Base-by-base conservation (phyloP, 2,329 filamentous ascomycete genomes). In the Leptographium galeiforme region DNA sequence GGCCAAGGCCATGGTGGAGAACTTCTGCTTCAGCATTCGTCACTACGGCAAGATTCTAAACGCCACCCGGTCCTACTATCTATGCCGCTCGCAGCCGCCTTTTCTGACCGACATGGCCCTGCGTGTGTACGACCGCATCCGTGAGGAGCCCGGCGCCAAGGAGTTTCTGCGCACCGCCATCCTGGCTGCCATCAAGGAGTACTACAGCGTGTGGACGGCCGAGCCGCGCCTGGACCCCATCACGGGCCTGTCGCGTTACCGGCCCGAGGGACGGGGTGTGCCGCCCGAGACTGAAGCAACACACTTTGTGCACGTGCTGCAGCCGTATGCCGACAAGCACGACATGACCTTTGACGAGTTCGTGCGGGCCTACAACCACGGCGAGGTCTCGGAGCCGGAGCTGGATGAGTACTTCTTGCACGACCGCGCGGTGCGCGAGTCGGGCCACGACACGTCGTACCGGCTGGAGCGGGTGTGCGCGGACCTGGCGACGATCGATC, bases 41-140 rank as follows among this genome's bases (percentile, higher is more conserved):
- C 91, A 98, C 69, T 98, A 98, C 66, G 91, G 90, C 63, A 98
- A 97, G 73, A 95, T 98, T 56, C 79, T 97, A 59, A 98, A 98
- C 68, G 93, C 93, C 51, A 98, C 93, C 54, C 81, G 93, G 39
- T 90, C 90, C 1, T 98, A 98, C 74, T 98, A 98, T 65, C 81
- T 98, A 16, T 85, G 82, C 58, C 85, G 93, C 55, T 96, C 93
- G 2, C 93, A 98, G 68, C 93, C 93, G 2, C 93, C 93, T 0
- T 97, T 98, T 71, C 73, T 98, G 54, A 98, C 93, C 1, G 93
- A 98, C 68, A 96, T 98, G 89, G 87, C 91, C 12, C 75, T 97
- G 50, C 85, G 89, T 53, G 89, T 95, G 44, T 97, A 93, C 66
- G 89, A 96, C 62, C 86, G 85, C 64, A 97, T 96, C 68, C 89